Percentiles rank a stretch among this genome's conserved stretches.
phyloP scores from a whole-genome alignment of 176 grass and related monocot species.

The Musa schizocarpa region DNA sequence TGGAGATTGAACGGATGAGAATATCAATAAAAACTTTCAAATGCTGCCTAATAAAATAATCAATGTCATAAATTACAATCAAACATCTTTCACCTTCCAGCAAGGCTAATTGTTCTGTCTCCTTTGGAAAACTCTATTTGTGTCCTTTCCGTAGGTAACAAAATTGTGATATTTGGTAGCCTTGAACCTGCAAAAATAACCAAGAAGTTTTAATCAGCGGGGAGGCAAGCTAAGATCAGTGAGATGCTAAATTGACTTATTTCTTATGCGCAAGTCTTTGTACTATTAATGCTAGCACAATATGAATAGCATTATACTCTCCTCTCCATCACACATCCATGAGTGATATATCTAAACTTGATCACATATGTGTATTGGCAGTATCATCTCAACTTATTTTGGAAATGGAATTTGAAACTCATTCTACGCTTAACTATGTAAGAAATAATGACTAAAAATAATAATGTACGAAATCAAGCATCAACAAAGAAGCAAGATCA shows the following conservation, averaged over 20 bases:
- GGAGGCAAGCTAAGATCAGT: conserved; percentile 2
- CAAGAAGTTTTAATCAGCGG: conserved; percentile 23
- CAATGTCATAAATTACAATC: neutral
- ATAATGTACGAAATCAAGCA: conserved; percentile 18
- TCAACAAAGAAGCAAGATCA: conserved; percentile 22
- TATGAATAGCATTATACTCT: too few relatives aligned
- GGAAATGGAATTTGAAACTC: neutral
- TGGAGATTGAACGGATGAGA: too few relatives aligned
- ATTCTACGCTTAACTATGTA: neutral
- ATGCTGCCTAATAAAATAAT: too few relatives aligned
- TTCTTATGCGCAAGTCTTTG: neutral
- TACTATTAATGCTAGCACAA: neutral
- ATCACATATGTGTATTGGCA: too few relatives aligned
- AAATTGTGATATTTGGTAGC: conserved; percentile 68
- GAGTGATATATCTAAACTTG: too few relatives aligned
- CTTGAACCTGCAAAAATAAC: conserved; percentile 53
- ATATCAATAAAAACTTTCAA: too few relatives aligned
- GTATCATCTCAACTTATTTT: neutral
- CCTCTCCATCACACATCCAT: too few relatives aligned
- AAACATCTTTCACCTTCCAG: conserved; percentile 58
- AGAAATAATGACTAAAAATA: neutral
- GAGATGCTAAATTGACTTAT: too few relatives aligned
- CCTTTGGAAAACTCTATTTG: conserved; percentile 58
- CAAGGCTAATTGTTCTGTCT: conserved; percentile 60
- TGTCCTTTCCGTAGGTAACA: conserved; percentile 70